These are phyloP conservation scores for Darksidea phi DNA, from an alignment of 495 filamentous ascomycete species.

Conservation along the genomic window DNA sequence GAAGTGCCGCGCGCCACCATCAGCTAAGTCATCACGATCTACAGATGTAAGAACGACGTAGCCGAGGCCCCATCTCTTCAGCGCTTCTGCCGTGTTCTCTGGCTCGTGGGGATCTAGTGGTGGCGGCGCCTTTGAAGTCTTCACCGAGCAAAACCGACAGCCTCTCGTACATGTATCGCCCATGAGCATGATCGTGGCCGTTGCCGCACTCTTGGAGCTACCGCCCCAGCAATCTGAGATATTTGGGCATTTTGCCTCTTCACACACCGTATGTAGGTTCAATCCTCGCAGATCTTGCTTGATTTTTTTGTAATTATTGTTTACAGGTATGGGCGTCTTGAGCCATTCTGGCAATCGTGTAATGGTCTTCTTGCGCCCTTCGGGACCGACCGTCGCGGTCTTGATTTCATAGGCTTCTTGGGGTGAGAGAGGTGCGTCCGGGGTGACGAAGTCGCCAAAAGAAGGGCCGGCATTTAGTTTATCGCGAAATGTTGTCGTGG, in stretches of 20 bases:
- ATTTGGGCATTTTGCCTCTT: slow-evolving; percentile 96
- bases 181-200: slow-evolving; percentile 99
- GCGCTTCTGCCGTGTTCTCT: slow-evolving; percentile 91
- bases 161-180: slow-evolving; percentile 97
- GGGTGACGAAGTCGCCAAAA: slow-evolving; percentile 74
- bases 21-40: slow-evolving; percentile 85
- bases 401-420: slow-evolving; percentile 59
- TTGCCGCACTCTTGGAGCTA: slow-evolving; percentile 79
- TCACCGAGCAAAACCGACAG: slow-evolving; percentile 95
- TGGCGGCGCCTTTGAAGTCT: slow-evolving; percentile 73
- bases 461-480: slow-evolving; percentile 73
- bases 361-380: slow-evolving; percentile 79
- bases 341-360: slow-evolving; percentile 91
- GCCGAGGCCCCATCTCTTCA: slow-evolving; percentile 87
- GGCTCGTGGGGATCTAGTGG: slow-evolving; percentile 95
- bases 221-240: slow-evolving; percentile 98
- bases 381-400: slow-evolving; percentile 80
- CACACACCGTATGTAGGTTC: slow-evolving; percentile 91
- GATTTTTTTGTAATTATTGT: slow-evolving; percentile 87
- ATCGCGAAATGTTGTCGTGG: slow-evolving; percentile 49
- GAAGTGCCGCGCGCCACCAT: slow-evolving; percentile 87
- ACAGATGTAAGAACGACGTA: slow-evolving; percentile 95
- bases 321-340: slow-evolving; percentile 86
- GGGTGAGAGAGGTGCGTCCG: slow-evolving; percentile 58
- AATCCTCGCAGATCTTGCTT: slow-evolving; percentile 89